phyloP scores from a whole-genome alignment of 768 basidiomycete species.

The Botryobasidium botryosum region DNA sequence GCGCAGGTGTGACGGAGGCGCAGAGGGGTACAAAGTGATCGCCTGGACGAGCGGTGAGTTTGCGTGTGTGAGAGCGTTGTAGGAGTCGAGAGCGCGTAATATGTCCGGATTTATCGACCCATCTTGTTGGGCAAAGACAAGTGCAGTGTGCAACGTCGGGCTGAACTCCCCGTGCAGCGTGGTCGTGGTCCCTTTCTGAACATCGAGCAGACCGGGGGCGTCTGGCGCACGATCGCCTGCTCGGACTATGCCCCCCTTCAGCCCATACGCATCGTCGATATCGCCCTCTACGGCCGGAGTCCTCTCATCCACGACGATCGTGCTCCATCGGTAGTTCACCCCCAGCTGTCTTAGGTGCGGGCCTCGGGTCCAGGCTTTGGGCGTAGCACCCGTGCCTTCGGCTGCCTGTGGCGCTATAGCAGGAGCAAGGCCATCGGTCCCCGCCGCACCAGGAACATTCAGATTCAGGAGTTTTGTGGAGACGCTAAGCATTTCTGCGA shows the following conservation, averaged over 20 bases:
- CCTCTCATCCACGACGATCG: constrained; percentile 30
- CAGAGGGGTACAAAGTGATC: not conserved
- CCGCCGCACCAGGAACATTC: too few species aligned
- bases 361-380: too few species aligned
- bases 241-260: constrained; percentile 13
- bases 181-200: constrained; percentile 8
- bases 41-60: not conserved
- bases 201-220: too few species aligned
- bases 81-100: constrained; percentile 12
- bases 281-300: constrained; percentile 12
- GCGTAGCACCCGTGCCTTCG: too few species aligned
- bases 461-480: too few species aligned
- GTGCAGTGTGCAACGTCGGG: constrained; percentile 25
- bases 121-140: too few species aligned
- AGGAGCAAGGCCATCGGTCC: too few species aligned
- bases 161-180: constrained; percentile 24
- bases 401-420: too few species aligned
- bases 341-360: too few species aligned
- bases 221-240: constrained; percentile 36
- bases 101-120: constrained; percentile 15
- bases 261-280: constrained; percentile 14
- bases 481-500: too few species aligned
- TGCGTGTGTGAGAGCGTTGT: constrained; percentile 5
- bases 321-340: constrained; percentile 37
- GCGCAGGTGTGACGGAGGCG: not conserved